phyloP scores from a whole-genome alignment of 179 eudicot species.

The Beta macrorhiza region DNA sequence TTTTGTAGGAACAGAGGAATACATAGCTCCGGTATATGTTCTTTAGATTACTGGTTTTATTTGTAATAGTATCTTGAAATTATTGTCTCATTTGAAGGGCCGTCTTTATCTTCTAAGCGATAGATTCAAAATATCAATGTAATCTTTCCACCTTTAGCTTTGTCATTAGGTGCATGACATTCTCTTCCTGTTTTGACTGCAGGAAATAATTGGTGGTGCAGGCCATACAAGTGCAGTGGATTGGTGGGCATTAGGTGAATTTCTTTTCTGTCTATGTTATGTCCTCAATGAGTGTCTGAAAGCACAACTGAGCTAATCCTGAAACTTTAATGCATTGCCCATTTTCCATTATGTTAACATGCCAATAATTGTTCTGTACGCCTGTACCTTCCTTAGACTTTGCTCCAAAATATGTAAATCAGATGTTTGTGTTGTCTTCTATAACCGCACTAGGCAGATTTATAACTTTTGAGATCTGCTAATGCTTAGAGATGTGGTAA shows the following conservation, averaged over 20 bases:
- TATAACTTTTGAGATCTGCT: background rate
- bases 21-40: constrained; percentile 88
- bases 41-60: background rate
- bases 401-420: background rate
- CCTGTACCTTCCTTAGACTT: background rate
- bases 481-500: background rate
- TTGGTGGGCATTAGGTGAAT: constrained; percentile 99
- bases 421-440: background rate
- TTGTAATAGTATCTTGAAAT: background rate
- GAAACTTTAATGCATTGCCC: background rate
- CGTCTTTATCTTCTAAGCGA: background rate
- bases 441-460: background rate
- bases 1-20: constrained; percentile 98
- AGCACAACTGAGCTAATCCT: background rate
- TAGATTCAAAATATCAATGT: background rate
- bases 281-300: background rate
- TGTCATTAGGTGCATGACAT: constrained; percentile 12
- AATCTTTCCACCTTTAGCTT: background rate
- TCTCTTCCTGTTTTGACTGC: constrained; percentile 18
- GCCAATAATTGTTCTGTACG: background rate
- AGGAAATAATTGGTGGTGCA: constrained; percentile 91
- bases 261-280: background rate
- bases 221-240: constrained; percentile 99
- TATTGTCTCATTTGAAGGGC: background rate
- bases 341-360: background rate